A percentile compares a stretch with the other conserved stretches of the same genome.
Evolutionary conservation across 1,284 basidiomycete species (phyloP).

Genomic region (Macrocystidia cucumis): DNA sequence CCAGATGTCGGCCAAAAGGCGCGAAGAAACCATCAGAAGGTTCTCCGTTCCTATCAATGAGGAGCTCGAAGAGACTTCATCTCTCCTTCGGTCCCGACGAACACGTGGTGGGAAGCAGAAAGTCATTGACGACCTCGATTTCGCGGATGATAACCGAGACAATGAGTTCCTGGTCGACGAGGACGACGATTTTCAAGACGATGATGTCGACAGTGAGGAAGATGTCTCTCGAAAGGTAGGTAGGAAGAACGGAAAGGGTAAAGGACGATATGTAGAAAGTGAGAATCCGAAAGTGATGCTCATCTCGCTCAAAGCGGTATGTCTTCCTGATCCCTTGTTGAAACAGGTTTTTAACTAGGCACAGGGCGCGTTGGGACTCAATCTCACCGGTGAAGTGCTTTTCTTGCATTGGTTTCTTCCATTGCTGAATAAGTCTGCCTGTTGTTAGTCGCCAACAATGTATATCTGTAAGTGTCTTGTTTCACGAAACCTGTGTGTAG

Average conservation of each 20-base stretch:
- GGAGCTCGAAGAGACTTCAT: too few species aligned
- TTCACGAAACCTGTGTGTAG: neutral
- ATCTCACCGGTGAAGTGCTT: slow-evolving; percentile 50
- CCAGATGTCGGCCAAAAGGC: slow-evolving; percentile 66
- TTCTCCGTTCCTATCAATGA: slow-evolving; percentile 53
- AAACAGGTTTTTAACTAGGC: slow-evolving; percentile 1
- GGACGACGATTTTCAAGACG: slow-evolving; percentile 20
- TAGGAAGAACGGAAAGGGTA: slow-evolving; percentile 24
- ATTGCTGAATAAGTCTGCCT: slow-evolving; percentile 1
- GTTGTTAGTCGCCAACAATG: slow-evolving; percentile 86
- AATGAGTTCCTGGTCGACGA: slow-evolving; percentile 35
- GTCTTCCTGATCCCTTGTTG: slow-evolving; percentile 11
- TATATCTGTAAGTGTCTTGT: slow-evolving; percentile 61
- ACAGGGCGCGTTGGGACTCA: slow-evolving; percentile 76
- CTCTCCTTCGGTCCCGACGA: too few species aligned
- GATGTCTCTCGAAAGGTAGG: slow-evolving; percentile 24
- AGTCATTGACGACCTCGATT: slow-evolving; percentile 20
- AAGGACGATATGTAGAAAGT: slow-evolving; percentile 16
- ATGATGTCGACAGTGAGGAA: slow-evolving; percentile 22
- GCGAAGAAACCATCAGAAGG: slow-evolving; percentile 71
- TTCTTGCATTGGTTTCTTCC: neutral
- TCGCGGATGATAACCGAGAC: slow-evolving; percentile 28
- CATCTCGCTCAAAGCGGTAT: slow-evolving; percentile 72
- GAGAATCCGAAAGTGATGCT: slow-evolving; percentile 75
- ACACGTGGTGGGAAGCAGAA: too few species aligned